Conservation (phyloP, 306 rosid genomes). For the Cucurbita argyrosperma region DNA sequence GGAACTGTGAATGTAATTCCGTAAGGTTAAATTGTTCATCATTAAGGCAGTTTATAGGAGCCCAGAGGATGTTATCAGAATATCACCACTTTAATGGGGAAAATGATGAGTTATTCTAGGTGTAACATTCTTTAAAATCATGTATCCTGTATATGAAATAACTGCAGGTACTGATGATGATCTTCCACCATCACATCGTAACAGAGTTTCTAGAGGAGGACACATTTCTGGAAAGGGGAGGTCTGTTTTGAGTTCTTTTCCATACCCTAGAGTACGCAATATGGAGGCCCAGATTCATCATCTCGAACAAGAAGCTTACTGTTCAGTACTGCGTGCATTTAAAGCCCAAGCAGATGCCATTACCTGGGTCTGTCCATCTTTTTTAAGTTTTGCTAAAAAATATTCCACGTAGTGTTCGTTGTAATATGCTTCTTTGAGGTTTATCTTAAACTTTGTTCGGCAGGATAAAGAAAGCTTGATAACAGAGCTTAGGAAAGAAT, state of each 20-base stretch:
- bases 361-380: conserved; percentile 31
- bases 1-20: background rate
- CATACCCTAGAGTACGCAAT: conserved; percentile 26
- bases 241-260: conserved; percentile 21
- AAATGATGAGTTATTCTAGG: background rate
- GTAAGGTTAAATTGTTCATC: background rate
- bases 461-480: conserved; percentile 44
- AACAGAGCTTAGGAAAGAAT: conserved; percentile 39
- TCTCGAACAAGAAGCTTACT: conserved; percentile 41
- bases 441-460: background rate
- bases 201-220: conserved; percentile 30
- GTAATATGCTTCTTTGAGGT: background rate
- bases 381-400: background rate
- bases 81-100: background rate
- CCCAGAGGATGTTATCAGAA: background rate
- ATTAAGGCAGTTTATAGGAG: background rate
- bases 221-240: conserved; percentile 29
- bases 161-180: conserved; percentile 45
- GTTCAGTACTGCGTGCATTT: conserved; percentile 38
- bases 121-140: background rate
- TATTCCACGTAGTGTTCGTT: background rate
- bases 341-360: conserved; percentile 49
- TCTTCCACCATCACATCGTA: conserved; percentile 33
- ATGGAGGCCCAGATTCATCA: conserved; percentile 42
- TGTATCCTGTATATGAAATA: conserved; percentile 2